These are phyloP conservation scores for Huntiella savannae DNA, from an alignment of 2,329 filamentous ascomycete genomes.

Conservation along the genomic window DNA sequence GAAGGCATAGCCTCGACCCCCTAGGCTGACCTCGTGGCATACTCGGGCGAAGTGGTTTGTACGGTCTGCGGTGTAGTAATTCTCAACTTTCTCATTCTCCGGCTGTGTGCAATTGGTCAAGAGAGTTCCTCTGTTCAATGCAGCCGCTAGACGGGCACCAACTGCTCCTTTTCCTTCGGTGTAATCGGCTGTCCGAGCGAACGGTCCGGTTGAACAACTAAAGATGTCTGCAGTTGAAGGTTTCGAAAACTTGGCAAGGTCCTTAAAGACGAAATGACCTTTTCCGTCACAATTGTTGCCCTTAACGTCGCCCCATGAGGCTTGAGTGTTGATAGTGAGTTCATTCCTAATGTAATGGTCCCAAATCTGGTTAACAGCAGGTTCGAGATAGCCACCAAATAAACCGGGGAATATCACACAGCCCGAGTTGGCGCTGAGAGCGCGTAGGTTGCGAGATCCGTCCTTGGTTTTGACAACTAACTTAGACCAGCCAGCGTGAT, in stretches of 20 bases:
- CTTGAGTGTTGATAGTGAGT: slow-evolving; percentile 35
- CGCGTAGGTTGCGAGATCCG: slow-evolving; percentile 25
- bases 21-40: slow-evolving; percentile 39
- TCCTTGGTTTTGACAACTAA: slow-evolving; percentile 26
- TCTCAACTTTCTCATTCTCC: slow-evolving; percentile 25
- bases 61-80: slow-evolving; percentile 33
- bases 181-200: slow-evolving; percentile 25
- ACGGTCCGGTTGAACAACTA: slow-evolving; percentile 36
- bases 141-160: slow-evolving; percentile 54
- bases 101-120: slow-evolving; percentile 33
- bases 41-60: slow-evolving; percentile 52
- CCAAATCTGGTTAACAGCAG: slow-evolving; percentile 34
- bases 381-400: slow-evolving; percentile 30
- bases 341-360: slow-evolving; percentile 24
- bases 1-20: slow-evolving; percentile 47
- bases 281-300: slow-evolving; percentile 17
- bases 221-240: slow-evolving; percentile 32
- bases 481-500: slow-evolving; percentile 32
- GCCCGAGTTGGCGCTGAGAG: slow-evolving; percentile 33
- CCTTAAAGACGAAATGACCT: slow-evolving; percentile 18
- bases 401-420: slow-evolving; percentile 24
- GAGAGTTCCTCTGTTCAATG: slow-evolving; percentile 56
- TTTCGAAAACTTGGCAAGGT: slow-evolving; percentile 23
- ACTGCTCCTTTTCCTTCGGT: slow-evolving; percentile 37
- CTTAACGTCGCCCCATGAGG: slow-evolving; percentile 27